These are phyloP conservation scores for Lycium ferocissimum DNA, from an alignment of 257 asterid genomes.

Conservation along the genomic window DNA sequence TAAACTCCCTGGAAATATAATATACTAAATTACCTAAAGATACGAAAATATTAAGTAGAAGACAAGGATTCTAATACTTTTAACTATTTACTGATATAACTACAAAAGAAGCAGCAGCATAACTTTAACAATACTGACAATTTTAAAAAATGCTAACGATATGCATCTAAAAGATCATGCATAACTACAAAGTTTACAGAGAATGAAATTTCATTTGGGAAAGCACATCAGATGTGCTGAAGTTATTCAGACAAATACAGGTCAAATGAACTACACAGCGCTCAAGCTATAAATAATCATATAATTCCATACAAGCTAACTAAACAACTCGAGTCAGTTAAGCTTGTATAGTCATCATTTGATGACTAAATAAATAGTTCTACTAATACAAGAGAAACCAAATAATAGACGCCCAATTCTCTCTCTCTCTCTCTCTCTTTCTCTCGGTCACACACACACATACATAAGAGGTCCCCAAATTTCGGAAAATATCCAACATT, in stretches of 20 bases:
- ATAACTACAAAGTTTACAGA: background rate
- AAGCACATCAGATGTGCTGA: background rate
- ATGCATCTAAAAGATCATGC: background rate
- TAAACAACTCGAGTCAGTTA: background rate
- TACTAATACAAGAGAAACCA: too few species aligned
- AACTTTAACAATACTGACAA: background rate
- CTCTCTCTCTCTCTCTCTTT: too few species aligned
- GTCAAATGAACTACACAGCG: background rate
- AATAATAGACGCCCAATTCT: too few species aligned
- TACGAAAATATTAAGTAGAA: constrained; percentile 5
- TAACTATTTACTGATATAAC: background rate
- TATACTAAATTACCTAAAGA: constrained; percentile 9
- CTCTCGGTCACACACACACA: too few species aligned
- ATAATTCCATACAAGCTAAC: background rate
- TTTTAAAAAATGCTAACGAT: background rate
- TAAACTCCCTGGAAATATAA: constrained; percentile 13
- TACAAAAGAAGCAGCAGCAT: background rate
- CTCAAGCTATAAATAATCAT: background rate
- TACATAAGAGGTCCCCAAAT: too few species aligned
- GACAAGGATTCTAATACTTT: constrained; percentile 4
- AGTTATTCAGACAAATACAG: constrained; percentile 18
- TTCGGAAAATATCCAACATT: too few species aligned
- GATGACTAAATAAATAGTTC: background rate
- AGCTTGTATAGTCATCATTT: background rate
- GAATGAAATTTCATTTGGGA: background rate